Evolutionary conservation across 2,329 filamentous ascomycete species (phyloP), one percentile per base, ranked within the genome.

Genomic region (Chaetomium olivaceum): DNA sequence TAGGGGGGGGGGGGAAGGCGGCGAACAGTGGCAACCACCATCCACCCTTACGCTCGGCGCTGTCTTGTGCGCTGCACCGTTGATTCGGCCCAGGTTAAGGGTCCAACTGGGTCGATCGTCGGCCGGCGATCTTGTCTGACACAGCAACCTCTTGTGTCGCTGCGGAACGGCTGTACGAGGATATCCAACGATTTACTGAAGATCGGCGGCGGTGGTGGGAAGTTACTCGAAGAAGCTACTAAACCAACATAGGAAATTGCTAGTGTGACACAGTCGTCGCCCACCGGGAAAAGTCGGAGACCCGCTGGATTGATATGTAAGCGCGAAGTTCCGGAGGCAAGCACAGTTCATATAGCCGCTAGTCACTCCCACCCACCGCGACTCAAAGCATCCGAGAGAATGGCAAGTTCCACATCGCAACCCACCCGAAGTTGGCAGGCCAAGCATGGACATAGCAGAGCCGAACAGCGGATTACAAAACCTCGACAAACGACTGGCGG

Each of bases 1-100:
- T n/a, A n/a, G n/a, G n/a, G n/a, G n/a, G n/a, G n/a, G n/a, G n/a
- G 23, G 23, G 23, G n/a, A 19, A 46, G 25, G 56, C 55, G 36
- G 55, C 56, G 56, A 58, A 31, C 56, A n/a, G 56, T 48, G 54
- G 46, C 46, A n/a, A 48, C 46, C 43, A 46, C 43, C 14, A 46
- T 16, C n/a, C 11, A 23, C 5, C 25, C 50, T 25, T 29, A 9
- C 50, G 29, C 31, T 36, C 31, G 21, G 19, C 43, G 43, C 31
- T 23, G 29, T 33, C 52, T 55, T 55, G 54, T 56, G 54, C 54
- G 54, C 54, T 39, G 33, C 11, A 31, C n/a, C 27, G 57, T 48
- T 50, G 57, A 48, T 39, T 59, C 57, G 25, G 9, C n/a, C n/a
- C 54, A n/a, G 46, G 46, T 23, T 36, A 57, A 39, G 31, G 29